These are phyloP conservation scores for Alectoria sarmentosa DNA, from an alignment of 495 filamentous ascomycete species.

Conservation along the genomic window DNA sequence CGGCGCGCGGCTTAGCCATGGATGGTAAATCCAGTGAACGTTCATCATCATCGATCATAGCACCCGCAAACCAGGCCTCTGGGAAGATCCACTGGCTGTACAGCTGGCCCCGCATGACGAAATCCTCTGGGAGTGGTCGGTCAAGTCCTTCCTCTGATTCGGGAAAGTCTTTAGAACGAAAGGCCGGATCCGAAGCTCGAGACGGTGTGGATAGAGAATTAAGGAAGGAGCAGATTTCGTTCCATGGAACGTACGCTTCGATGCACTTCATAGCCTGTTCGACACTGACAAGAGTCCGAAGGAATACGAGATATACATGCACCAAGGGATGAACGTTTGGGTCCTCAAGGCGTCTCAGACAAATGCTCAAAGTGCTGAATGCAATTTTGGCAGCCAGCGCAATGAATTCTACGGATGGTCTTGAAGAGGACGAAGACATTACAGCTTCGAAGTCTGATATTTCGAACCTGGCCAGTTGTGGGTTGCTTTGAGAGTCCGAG, in stretches of 20 bases:
- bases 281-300: conserved; percentile 50
- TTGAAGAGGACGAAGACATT: background rate
- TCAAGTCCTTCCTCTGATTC: conserved; percentile 40
- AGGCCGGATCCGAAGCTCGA: conserved; percentile 36
- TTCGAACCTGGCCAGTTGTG: background rate
- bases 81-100: conserved; percentile 59
- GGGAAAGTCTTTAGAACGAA: conserved; percentile 49
- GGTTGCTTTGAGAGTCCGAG: background rate
- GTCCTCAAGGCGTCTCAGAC: conserved; percentile 54
- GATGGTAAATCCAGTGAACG: conserved; percentile 62
- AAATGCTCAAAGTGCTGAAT: conserved; percentile 43
- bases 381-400: conserved; percentile 37
- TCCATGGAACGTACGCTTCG: conserved; percentile 60
- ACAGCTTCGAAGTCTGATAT: background rate
- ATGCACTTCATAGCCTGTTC: conserved; percentile 46
- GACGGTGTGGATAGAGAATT: conserved; percentile 51
- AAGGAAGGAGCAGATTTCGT: conserved; percentile 51
- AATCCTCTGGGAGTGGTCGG: conserved; percentile 80
- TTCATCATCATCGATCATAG: conserved; percentile 69
- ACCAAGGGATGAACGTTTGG: conserved; percentile 57
- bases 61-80: conserved; percentile 57
- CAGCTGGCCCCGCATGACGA: conserved; percentile 63
- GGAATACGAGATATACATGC: conserved; percentile 64
- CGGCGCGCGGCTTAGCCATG: conserved; percentile 55
- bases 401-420: conserved; percentile 13